phyloP scores from a whole-genome alignment of 2,329 filamentous ascomycete genomes.

The Monilinia vaccinii-corymbosi region DNA sequence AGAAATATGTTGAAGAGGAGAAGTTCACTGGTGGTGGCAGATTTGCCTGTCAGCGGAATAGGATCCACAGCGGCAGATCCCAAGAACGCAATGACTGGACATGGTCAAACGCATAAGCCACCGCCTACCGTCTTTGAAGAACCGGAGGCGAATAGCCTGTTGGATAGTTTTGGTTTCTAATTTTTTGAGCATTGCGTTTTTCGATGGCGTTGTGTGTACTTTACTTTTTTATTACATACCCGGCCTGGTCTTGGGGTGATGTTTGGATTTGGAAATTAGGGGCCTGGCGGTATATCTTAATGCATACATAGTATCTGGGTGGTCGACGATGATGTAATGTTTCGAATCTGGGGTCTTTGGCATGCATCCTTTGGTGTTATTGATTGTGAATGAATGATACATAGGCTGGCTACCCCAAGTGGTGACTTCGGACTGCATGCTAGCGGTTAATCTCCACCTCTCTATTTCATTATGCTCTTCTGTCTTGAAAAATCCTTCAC shows the following conservation, averaged over 20 bases:
- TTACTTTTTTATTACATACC: neutral
- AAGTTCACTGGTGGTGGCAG: conserved; percentile 72
- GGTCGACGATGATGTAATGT: neutral
- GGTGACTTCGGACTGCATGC: neutral
- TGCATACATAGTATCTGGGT: conserved; percentile 1
- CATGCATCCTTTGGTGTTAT: neutral
- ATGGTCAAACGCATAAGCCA: conserved; percentile 35
- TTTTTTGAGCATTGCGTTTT: neutral
- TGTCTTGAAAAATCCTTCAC: neutral
- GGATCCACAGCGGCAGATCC: conserved; percentile 28
- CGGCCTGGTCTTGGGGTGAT: neutral
- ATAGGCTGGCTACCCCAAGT: neutral
- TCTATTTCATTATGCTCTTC: neutral
- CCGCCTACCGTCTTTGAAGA: conserved; percentile 79
- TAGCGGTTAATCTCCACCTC: neutral
- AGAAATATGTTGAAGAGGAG: conserved; percentile 60
- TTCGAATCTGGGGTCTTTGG: neutral
- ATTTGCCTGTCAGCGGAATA: conserved; percentile 44
- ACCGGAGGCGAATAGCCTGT: conserved; percentile 77
- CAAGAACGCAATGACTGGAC: conserved; percentile 22
- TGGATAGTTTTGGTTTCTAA: conserved; percentile 90
- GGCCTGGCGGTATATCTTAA: neutral
- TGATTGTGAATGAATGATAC: neutral
- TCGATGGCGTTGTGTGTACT: neutral
- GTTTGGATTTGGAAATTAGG: neutral